Conservation (phyloP, 306 rosid genomes). For the Cicer yamashitae region DNA sequence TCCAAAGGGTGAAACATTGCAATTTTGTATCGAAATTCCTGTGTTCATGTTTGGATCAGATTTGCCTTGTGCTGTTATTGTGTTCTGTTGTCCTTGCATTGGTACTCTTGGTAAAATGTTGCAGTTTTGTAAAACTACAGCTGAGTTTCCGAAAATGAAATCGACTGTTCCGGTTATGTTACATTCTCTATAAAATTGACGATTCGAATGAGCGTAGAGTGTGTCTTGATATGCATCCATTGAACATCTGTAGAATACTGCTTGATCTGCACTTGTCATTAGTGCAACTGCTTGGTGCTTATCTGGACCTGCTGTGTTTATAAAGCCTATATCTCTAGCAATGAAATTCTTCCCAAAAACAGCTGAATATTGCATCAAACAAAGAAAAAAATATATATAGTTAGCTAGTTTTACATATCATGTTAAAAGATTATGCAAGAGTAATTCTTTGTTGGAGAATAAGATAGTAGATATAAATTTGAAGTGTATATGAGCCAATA, state of each 20-base stretch:
- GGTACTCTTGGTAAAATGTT: conserved; percentile 60
- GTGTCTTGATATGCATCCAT: conserved; percentile 76
- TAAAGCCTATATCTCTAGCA: conserved; percentile 70
- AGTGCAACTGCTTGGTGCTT: conserved; percentile 89
- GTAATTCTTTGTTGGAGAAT: not conserved
- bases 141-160: conserved; percentile 83
- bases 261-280: conserved; percentile 64
- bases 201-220: conserved; percentile 63
- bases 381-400: not conserved
- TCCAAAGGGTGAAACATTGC: conserved; percentile 59
- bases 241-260: conserved; percentile 65
- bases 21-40: conserved; percentile 67
- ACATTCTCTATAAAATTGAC: conserved; percentile 80
- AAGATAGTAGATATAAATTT: too few relatives aligned
- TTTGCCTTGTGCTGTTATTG: conserved; percentile 84
- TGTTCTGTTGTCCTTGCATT: conserved; percentile 67
- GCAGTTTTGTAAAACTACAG: conserved; percentile 66
- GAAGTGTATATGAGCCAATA: too few relatives aligned
- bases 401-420: not conserved
- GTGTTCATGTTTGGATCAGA: conserved; percentile 80
- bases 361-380: conserved; percentile 36
- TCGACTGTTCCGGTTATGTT: conserved; percentile 73
- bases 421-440: not conserved
- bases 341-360: conserved; percentile 56
- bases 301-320: conserved; percentile 69